Evolutionary conservation across 2,329 filamentous ascomycete species (phyloP), one percentile per base, ranked within the genome.

Genomic region (Calonectria leucothoes): DNA sequence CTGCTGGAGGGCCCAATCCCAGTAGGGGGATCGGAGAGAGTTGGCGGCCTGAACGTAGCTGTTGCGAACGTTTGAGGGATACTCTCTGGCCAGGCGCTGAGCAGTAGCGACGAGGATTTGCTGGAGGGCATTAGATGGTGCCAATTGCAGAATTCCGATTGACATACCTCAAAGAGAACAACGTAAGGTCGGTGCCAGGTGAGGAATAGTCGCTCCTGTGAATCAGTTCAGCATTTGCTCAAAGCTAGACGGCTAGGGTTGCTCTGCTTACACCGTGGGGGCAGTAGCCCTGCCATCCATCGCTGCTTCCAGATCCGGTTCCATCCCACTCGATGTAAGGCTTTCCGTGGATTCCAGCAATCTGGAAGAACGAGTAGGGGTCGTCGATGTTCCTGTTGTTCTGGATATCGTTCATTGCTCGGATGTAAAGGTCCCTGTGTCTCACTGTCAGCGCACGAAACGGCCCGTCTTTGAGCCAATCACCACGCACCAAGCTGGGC

Each of bases 171-270:
- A 70, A 85, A 91, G 7, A 91, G 83, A 10, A 87, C 83, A 51
- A 91, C 78, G 72, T 89, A 91, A 4, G 89, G 87, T 7, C 90
- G 88, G 80, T 92, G 90, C 90, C 89, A 92, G 23, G 87, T 81
- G 8, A 86, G 78, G 74, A 91, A 89, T 29, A 88, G 79, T n/a
- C 85, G 82, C 79, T 90, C 87, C 88, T 89, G 49, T 20, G 27
- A 55, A 6, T 35, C n/a, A 33, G 69, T 72, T 29, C 72, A 64
- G 70, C 64, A 45, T 15, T 42, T 39, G n/a, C 65, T 29, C 51
- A 25, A 17, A 31, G 11, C 20, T 27, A 20, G 31, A 49, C n/a
- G 48, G 1, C 20, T 15, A 17, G 11, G n/a, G 14, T 10, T 12
- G 29, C 29, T 15, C 25, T 51, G 45, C 66, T 67, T 82, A 89